These are phyloP conservation scores for Bipolaris zeicola DNA, from an alignment of 2,329 filamentous ascomycete genomes.

Conservation along the genomic window DNA sequence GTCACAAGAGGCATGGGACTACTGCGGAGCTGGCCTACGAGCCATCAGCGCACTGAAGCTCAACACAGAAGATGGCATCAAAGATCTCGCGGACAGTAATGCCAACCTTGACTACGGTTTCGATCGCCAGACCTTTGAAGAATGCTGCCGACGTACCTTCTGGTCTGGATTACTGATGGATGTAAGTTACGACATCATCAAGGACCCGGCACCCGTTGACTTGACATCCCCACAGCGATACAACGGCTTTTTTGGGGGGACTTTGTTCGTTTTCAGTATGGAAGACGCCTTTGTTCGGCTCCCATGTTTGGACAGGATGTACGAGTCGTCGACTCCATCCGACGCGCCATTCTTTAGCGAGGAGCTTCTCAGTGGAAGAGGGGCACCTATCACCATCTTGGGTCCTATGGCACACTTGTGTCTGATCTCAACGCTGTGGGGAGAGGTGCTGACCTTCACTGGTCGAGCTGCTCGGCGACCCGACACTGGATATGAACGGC, in stretches of 20 bases:
- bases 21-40: conserved; percentile 66
- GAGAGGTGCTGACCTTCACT: conserved; percentile 65
- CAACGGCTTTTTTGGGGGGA: conserved; percentile 61
- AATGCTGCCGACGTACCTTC: conserved; percentile 72
- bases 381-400: conserved; percentile 43
- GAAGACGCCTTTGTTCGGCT: conserved; percentile 71
- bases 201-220: conserved; percentile 39
- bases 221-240: conserved; percentile 56
- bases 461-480: conserved; percentile 58
- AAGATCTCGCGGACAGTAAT: conserved; percentile 51
- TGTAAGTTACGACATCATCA: conserved; percentile 51
- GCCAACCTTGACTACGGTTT: conserved; percentile 62
- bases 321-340: conserved; percentile 64
- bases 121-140: conserved; percentile 62
- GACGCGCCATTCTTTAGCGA: conserved; percentile 67
- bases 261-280: conserved; percentile 61
- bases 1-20: conserved; percentile 66
- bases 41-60: conserved; percentile 65
- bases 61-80: conserved; percentile 64
- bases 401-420: conserved; percentile 65
- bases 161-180: conserved; percentile 75
- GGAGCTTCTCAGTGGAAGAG: conserved; percentile 50
- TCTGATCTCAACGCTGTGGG: conserved; percentile 69
- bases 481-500: conserved; percentile 50
- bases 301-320: conserved; percentile 65